phyloP scores from a whole-genome alignment of 2,329 filamentous ascomycete species.

The Ascochyta clinopodiicola region DNA sequence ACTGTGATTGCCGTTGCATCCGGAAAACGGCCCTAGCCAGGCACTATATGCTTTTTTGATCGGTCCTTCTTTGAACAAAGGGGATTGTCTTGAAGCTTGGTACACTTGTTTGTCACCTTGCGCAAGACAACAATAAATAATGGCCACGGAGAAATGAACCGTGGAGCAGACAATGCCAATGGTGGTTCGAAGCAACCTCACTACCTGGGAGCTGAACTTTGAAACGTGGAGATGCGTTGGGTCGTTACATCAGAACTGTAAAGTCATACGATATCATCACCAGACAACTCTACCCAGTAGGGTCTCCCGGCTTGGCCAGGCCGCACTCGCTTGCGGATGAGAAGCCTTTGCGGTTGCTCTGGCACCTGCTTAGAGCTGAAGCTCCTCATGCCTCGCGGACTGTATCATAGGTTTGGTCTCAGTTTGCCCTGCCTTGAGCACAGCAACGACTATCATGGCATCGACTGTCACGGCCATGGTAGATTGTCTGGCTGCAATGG shows the following conservation, averaged over 20 bases:
- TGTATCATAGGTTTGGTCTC: neutral
- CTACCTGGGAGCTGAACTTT: neutral
- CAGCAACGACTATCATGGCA: neutral
- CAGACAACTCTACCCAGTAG: neutral
- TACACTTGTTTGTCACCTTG: slow-evolving; percentile 1
- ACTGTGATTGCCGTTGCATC: neutral
- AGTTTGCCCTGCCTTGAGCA: neutral
- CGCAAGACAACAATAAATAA: neutral
- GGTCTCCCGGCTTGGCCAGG: neutral
- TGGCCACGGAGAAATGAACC: neutral
- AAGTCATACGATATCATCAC: neutral
- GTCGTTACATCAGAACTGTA: neutral
- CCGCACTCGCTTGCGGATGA: neutral
- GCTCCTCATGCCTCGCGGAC: neutral
- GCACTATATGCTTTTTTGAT: neutral
- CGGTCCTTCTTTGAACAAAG: slow-evolving; percentile 2
- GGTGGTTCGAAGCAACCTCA: neutral
- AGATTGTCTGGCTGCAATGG: neutral
- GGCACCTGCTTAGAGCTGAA: neutral
- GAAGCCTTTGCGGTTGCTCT: neutral
- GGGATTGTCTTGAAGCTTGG: neutral
- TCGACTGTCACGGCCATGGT: neutral
- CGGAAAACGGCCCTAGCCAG: neutral
- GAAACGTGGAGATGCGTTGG: neutral
- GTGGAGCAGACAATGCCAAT: neutral